These are phyloP conservation scores for sunflower (Helianthus annuus) DNA, from an alignment of 129 eudicot species.

Conservation along the genomic window HanXRQr2.0-SUNRISE NC_035436.2:71281807-71282306, in stretches of 20 bases:
- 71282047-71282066: neutral
- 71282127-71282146: slow-evolving; percentile 8
- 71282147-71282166: too few species aligned
- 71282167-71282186: too few species aligned
- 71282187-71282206: too few species aligned
- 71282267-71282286: too few species aligned
- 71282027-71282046: neutral
- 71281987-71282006: neutral
- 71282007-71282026: neutral
- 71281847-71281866: slow-evolving; percentile 95
- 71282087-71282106: slow-evolving; percentile 3
- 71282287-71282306: too few species aligned
- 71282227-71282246: too few species aligned
- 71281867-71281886: slow-evolving; percentile 63
- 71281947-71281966: neutral
- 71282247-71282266: too few species aligned
- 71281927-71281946: slow-evolving; percentile 23
- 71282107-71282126: slow-evolving; percentile 20
- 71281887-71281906: slow-evolving; percentile 86
- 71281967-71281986: neutral
- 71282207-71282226: too few species aligned
- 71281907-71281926: slow-evolving; percentile 86
- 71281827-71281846: slow-evolving; percentile 62
- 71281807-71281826: slow-evolving; percentile 59
- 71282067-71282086: neutral